Evolutionary conservation across 106 monocot genomes (phyloP).

Genomic region (Apostasia shenzhenica): DNA sequence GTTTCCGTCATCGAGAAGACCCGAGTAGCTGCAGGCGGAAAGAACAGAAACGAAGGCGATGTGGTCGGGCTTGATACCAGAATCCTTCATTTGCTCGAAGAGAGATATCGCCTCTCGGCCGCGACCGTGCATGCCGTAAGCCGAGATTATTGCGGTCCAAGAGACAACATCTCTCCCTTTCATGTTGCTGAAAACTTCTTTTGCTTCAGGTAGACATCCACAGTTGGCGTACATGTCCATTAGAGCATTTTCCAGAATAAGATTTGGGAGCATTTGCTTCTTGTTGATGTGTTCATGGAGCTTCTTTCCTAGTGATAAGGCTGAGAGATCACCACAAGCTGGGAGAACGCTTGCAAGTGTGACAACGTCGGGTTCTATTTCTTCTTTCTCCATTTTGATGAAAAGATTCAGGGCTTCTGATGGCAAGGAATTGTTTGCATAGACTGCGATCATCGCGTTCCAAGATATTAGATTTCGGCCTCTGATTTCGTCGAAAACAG

Average conservation of each 20-base stretch:
- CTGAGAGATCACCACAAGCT: slow-evolving; percentile 64
- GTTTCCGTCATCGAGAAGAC: slow-evolving; percentile 52
- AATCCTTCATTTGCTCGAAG: slow-evolving; percentile 62
- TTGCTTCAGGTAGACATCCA: slow-evolving; percentile 56
- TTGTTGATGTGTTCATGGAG: slow-evolving; percentile 45
- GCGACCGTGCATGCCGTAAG: slow-evolving; percentile 71
- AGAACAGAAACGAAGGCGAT: slow-evolving; percentile 77
- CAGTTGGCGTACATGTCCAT: slow-evolving; percentile 85
- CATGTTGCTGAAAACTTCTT: slow-evolving; percentile 62
- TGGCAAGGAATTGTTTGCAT: slow-evolving; percentile 50
- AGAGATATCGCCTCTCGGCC: slow-evolving; percentile 49
- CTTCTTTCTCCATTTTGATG: slow-evolving; percentile 43
- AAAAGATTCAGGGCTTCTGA: slow-evolving; percentile 54
- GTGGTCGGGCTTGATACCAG: slow-evolving; percentile 57
- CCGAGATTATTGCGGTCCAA: slow-evolving; percentile 84
- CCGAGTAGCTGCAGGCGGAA: slow-evolving; percentile 70
- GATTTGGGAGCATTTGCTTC: slow-evolving; percentile 48
- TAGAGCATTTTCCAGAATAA: slow-evolving; percentile 76
- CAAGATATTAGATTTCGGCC: slow-evolving; percentile 51
- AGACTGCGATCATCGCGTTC: slow-evolving; percentile 89
- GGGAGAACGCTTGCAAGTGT: slow-evolving; percentile 72
- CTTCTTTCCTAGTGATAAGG: slow-evolving; percentile 40
- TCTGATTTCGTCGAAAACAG: slow-evolving; percentile 59
- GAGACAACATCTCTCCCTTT: slow-evolving; percentile 55
- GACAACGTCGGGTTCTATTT: slow-evolving; percentile 48